A percentile compares a stretch with the other conserved stretches of the same genome.
These are phyloP conservation scores for Cornus controversa DNA, from an alignment of 148 eudicot genomes.

Conservation along the genomic window DNA sequence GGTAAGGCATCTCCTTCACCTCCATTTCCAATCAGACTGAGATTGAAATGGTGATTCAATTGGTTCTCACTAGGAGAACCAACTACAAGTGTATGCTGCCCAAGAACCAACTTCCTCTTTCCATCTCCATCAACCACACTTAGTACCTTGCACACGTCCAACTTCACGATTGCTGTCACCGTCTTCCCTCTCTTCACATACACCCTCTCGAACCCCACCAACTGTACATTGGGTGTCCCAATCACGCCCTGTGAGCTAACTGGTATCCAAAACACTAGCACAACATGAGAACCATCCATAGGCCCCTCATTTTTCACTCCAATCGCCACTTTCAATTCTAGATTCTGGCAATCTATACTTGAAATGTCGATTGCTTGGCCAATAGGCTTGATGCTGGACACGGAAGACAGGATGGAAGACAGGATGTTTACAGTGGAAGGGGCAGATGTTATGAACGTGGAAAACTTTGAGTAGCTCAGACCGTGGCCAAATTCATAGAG, in stretches of 20 bases:
- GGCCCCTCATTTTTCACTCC: slow-evolving; percentile 29
- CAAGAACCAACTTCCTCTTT: slow-evolving; percentile 23
- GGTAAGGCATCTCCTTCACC: too few species aligned
- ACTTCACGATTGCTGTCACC: background rate
- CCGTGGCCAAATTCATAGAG: slow-evolving; percentile 43
- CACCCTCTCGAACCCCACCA: slow-evolving; percentile 31
- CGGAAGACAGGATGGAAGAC: too few species aligned
- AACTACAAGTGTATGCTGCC: slow-evolving; percentile 21
- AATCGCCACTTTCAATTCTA: slow-evolving; percentile 5
- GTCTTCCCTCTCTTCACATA: slow-evolving; percentile 24
- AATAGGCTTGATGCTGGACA: slow-evolving; percentile 2
- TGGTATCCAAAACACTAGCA: slow-evolving; percentile 28
- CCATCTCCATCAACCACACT: slow-evolving; percentile 25
- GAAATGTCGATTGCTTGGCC: slow-evolving; percentile 28
- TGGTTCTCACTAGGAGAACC: slow-evolving; percentile 28
- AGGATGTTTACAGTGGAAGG: slow-evolving; percentile 9
- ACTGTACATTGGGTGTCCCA: slow-evolving; percentile 26
- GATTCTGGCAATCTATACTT: slow-evolving; percentile 17
- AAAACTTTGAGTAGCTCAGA: slow-evolving; percentile 35
- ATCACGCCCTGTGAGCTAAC: slow-evolving; percentile 8
- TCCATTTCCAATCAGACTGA: slow-evolving; percentile 6
- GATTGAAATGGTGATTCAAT: slow-evolving; percentile 17
- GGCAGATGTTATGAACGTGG: slow-evolving; percentile 19
- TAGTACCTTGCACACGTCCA: slow-evolving; percentile 22
- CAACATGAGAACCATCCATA: slow-evolving; percentile 26